Evolutionary conservation across 306 rosid species (phyloP), one percentile per base, ranked within the genome.

Genomic region (Vigna trinervia): DNA sequence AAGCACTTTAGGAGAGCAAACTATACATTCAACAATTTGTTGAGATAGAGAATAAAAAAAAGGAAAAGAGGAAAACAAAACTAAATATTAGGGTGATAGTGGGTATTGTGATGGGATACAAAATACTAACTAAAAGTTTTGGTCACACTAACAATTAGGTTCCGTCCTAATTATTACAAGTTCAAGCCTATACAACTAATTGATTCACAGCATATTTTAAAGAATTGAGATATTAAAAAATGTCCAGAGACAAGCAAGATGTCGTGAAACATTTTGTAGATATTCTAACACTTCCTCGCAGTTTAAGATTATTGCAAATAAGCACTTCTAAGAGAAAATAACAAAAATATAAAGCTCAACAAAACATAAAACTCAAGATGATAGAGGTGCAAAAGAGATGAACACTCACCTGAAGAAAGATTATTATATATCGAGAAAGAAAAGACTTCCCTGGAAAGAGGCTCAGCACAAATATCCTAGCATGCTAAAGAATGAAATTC

Each of bases 1-100:
- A 56, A 68, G 30, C 69, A 65, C 48, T 64, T 50, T 6, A 26
- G 3, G 34, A 54, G 6, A 70, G 64, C 17, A 47, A 71, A 54
- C 11, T 73, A 65, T 43, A 71, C 2, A 23, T 2, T 12, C 51
- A 50, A 65, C 13, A 17, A 38, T 52, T 17, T 5, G n/a, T 50
- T 8, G 48, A 34, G 26, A n/a, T 32, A 32, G 12, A 48, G 3
- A 48, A 19, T 2, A 50, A 48, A 13, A 8, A 2, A 26, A 8
- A 65, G 41, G 8, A 12, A 45, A 6, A 3, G 12, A 67, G 2
- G 72, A 12, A 43, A 8, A 13, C 7, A 68, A 45, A 8, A 10
- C 57, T 48, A 48, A 1, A 15, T 26, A 26, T 5, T 3, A 26
- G 43, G 43, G 50, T 47, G 46, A 34, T 47, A 43, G 53, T 64